Conservation (phyloP, 1,284 basidiomycete species). For the Phellopilus nigrolimitatus region DNA sequence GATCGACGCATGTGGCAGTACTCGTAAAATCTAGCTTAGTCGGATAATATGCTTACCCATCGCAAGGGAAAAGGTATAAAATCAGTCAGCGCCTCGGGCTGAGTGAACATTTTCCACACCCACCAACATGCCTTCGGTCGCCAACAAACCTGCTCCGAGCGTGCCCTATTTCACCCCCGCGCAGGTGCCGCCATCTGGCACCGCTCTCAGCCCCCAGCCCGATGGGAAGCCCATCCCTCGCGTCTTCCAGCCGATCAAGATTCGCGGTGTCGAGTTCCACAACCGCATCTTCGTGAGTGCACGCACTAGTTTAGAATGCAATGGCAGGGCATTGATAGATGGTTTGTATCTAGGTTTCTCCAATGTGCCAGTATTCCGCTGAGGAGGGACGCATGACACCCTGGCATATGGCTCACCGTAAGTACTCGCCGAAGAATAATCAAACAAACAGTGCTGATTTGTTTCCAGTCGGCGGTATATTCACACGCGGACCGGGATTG, state of each 20-base stretch:
- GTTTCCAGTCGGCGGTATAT: conserved; percentile 40
- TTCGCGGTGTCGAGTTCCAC: conserved; percentile 42
- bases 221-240: conserved; percentile 45
- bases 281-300: conserved; percentile 35
- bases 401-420: conserved; percentile 50
- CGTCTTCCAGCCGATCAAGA: conserved; percentile 59
- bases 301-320: neutral
- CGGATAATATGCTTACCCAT: no score
- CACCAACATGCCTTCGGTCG: neutral
- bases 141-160: conserved; percentile 17
- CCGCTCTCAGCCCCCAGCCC: conserved; percentile 39
- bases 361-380: conserved; percentile 62
- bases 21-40: no score
- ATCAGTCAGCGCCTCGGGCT: no score
- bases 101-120: no score
- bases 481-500: conserved; percentile 45
- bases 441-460: neutral
- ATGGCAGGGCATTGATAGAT: neutral
- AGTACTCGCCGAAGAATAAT: conserved; percentile 15
- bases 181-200: conserved; percentile 47
- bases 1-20: no score
- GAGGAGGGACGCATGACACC: conserved; percentile 49
- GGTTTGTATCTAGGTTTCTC: conserved; percentile 30
- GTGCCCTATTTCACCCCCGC: conserved; percentile 47
- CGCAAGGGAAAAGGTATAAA: no score